Percentiles rank a stretch among this genome's conserved stretches.
These are phyloP conservation scores for Aspergillus pseudonomiae DNA, from an alignment of 2,329 filamentous ascomycete species.

Conservation along the genomic window DNA sequence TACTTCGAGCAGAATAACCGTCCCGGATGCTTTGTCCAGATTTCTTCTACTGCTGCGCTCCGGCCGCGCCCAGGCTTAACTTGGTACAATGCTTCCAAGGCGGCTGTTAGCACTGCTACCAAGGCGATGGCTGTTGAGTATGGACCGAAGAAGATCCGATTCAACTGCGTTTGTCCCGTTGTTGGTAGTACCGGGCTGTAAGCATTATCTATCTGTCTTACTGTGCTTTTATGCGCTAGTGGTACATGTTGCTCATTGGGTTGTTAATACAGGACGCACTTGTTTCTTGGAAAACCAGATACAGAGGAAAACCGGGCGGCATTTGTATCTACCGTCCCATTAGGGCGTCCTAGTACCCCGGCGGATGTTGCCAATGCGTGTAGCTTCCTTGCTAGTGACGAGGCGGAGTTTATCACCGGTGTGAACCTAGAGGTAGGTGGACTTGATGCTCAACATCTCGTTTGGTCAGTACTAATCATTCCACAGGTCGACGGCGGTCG, in stretches of 20 bases:
- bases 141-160: conserved; percentile 26
- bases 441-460: neutral
- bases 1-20: conserved; percentile 36
- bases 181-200: conserved; percentile 28
- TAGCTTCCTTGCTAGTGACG: conserved; percentile 68
- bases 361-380: conserved; percentile 69
- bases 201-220: neutral
- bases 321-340: conserved; percentile 41
- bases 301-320: conserved; percentile 42
- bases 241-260: neutral
- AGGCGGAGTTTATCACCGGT: conserved; percentile 70
- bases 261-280: conserved; percentile 57
- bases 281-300: conserved; percentile 51
- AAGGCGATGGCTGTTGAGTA: conserved; percentile 31
- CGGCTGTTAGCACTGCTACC: conserved; percentile 39
- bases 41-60: conserved; percentile 43
- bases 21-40: conserved; percentile 44
- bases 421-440: conserved; percentile 61
- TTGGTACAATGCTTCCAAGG: conserved; percentile 49
- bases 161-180: conserved; percentile 31
- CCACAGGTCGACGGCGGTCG: conserved; percentile 24
- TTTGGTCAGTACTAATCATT: neutral
- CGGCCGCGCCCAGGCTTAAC: conserved; percentile 43
- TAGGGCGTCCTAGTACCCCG: conserved; percentile 38
- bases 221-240: neutral